Conservation (phyloP, 176 grass and related monocot genomes). For the Oryza rufipogon region DNA sequence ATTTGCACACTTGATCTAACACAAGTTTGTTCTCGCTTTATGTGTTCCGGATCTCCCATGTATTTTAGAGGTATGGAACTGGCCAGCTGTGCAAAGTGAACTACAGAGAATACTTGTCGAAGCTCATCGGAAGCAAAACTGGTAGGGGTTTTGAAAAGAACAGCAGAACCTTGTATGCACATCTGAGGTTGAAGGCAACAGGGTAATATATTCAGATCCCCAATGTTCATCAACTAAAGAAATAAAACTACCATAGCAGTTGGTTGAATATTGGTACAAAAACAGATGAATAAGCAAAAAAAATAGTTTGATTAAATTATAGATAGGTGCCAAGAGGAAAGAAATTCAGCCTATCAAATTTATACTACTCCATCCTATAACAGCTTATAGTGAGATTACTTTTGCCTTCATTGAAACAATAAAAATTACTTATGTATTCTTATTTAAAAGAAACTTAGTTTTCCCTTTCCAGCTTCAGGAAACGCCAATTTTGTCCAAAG, state of each 20-base stretch:
- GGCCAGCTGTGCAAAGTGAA: background rate
- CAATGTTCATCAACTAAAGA: background rate
- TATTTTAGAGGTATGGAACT: slow-evolving; percentile 7
- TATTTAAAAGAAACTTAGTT: background rate
- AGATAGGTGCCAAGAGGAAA: slow-evolving; percentile 11
- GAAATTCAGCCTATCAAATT: background rate
- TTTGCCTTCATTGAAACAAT: background rate
- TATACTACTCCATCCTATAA: slow-evolving; percentile 14
- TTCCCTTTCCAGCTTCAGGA: slow-evolving; percentile 14
- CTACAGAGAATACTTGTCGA: background rate
- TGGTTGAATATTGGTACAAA: background rate
- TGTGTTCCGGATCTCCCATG: background rate
- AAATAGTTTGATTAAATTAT: background rate
- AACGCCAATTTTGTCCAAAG: slow-evolving; percentile 23
- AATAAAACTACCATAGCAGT: background rate
- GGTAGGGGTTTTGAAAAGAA: background rate
- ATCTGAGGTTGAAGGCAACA: slow-evolving; percentile 10
- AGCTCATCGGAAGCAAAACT: background rate
- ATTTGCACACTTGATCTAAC: slow-evolving; percentile 2
- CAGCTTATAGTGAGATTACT: background rate
- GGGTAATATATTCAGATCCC: background rate
- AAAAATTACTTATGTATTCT: background rate
- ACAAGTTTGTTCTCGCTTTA: background rate
- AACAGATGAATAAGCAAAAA: background rate
- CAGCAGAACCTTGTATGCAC: background rate